Evolutionary conservation across 345 rosid genomes (phyloP).

Genomic region (Ceriops zippeliana): DNA sequence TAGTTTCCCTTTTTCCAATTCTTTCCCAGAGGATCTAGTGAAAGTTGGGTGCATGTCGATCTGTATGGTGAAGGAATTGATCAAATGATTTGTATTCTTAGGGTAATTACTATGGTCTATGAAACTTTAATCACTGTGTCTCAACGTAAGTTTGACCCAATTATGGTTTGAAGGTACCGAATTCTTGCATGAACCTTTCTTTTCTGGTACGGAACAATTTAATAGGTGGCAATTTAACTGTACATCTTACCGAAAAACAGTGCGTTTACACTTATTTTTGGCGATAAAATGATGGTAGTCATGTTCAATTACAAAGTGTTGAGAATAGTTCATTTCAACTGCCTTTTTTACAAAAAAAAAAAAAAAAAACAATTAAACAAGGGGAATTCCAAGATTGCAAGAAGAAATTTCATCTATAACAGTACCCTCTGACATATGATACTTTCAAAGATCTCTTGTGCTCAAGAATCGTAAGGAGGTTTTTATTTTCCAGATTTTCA

Average conservation of each 20-base stretch:
- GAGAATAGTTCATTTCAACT: neutral
- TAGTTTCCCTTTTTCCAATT: no score
- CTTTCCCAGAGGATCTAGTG: no score
- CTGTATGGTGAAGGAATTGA: conserved; percentile 11
- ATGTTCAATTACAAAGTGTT: neutral
- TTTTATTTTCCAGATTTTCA: conserved; percentile 14
- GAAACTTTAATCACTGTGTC: conserved; percentile 43
- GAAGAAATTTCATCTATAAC: no score
- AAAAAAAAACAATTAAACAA: no score
- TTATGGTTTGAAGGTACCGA: conserved; percentile 16
- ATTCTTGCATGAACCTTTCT: conserved; percentile 7
- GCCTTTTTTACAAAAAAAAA: neutral
- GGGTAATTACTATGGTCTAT: conserved; percentile 48
- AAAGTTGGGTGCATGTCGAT: no score
- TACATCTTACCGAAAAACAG: conserved; percentile 13
- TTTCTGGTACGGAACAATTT: conserved; percentile 9
- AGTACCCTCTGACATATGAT: neutral
- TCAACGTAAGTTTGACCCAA: conserved; percentile 33
- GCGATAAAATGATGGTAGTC: conserved; percentile 9
- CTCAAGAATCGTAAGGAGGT: neutral
- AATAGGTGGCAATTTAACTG: neutral
- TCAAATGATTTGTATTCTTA: conserved; percentile 29
- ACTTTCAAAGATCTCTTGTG: conserved; percentile 13
- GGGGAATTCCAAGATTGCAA: no score
- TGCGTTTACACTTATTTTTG: neutral